Evolutionary conservation across 2,329 filamentous ascomycete genomes (phyloP), one percentile per base, ranked within the genome.

Genomic region (Talaromyces funiculosus): DNA sequence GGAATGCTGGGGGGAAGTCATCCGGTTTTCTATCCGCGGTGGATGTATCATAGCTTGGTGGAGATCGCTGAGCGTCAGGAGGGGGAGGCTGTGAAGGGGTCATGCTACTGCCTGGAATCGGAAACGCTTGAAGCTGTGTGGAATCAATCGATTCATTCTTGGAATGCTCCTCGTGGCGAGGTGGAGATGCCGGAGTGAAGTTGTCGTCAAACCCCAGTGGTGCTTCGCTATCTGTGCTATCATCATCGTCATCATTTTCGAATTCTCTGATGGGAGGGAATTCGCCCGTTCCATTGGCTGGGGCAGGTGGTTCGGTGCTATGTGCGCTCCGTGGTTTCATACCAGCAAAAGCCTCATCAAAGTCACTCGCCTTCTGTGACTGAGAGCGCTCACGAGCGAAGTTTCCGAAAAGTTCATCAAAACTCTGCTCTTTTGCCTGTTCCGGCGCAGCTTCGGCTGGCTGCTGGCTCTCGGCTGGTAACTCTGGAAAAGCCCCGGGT

Each of bases 231-330:
- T 90, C 90, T 62, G 85, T 89, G 59, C 86, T 88, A 31, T 87
- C 88, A 61, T 95, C 91, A 31, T 89, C 90, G 61, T 92, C 89
- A 63, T 90, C 60, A 14, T 54, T 37, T 3, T 60, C 88, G 61
- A 97, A 77, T 71, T 93, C 90, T n/a, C 88, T 87, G 62, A 97
- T 96, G 0, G 93, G 94, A 33, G 94, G 94, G 71, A 97, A 97
- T 71, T 97, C 94, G 22, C 85, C 82, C 69, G 64, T 60, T 31
- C 69, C 59, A 26, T 64, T 66, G 20, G 67, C 67, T 63, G 77
- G 79, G 59, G 80, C 73, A 42, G 77, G 77, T 37, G 51, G 14
- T 26, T 54, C 51, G 18, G 51, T 40, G 18, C 35, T 40, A 40
- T 54, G 51, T 45, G 81, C 77, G 33, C 78, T 75, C 56, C 80